Evolutionary conservation across 176 grass and related monocot species (phyloP), one percentile per base, ranked within the genome.

Genomic region (Zoysia pacifica): DNA sequence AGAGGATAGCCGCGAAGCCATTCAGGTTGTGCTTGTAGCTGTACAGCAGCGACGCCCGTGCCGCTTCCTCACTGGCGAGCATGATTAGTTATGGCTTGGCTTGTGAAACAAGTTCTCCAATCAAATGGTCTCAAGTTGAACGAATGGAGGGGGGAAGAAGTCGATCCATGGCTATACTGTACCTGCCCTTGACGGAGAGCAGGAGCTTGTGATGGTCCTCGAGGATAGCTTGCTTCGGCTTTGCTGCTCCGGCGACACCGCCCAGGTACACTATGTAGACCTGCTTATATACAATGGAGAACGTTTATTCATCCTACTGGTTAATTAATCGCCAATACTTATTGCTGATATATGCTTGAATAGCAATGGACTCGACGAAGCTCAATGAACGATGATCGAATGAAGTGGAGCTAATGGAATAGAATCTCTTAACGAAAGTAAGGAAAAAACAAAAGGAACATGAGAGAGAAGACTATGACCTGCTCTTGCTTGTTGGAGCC

Each of bases 21-120:
- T 94, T 98, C 62, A 98, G 81, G 84, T 62, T 98, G 83, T 94
- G 87, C 85, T 83, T 94, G 84, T 94, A 98, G 90, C 86, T 98
- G 80, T 98, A 98, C 65, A 98, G 58, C 12, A 98, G 73, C 62
- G 92, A 94, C 75, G 54, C 70, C 71, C 77, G 75, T 46, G 86
- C 83, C 50, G 86, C 86, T 55, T 94, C 90, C 74, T 93, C 78
- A 51, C 95, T 97, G 67, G 11, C 37, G 36, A 86, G 39, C 2
- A 66, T 40, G 69, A 7, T 41, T 20, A 9, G 75, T 4, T 46
- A 20, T 39, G 50, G 38, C 49, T 67, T 62, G 38, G 2, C 20
- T 69, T 70, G 6, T 44, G 65, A 56, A 48, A 36, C 67, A 18
- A 42, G 35, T 51, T 3, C 42, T 41, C 49, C 15, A 9, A 4